A percentile compares a stretch with the other conserved stretches of the same genome.
phyloP scores from a whole-genome alignment of 2,329 filamentous ascomycete species.

The Fusarium ambrosium region DNA sequence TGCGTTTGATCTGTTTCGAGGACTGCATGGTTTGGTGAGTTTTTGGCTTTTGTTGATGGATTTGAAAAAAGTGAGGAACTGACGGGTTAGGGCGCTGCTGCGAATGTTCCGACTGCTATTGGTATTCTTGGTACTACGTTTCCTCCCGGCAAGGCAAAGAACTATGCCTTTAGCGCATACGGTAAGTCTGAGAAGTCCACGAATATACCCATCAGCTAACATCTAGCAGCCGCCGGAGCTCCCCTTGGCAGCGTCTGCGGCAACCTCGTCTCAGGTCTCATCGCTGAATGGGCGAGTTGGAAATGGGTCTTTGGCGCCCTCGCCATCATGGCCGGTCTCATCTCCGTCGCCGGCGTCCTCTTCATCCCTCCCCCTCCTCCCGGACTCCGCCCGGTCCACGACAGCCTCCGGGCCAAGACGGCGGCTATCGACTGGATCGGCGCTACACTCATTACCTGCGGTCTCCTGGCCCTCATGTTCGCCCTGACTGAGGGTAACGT shows the following conservation, averaged over 20 bases:
- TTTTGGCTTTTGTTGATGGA: neutral
- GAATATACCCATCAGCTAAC: neutral
- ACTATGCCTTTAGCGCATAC: slow-evolving; percentile 77
- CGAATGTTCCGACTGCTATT: slow-evolving; percentile 78
- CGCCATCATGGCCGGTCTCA: slow-evolving; percentile 69
- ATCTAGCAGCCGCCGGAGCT: slow-evolving; percentile 67
- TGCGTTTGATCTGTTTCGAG: slow-evolving; percentile 75
- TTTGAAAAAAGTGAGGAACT: neutral
- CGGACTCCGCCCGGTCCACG: slow-evolving; percentile 41
- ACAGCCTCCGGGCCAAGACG: slow-evolving; percentile 53
- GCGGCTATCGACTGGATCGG: slow-evolving; percentile 75
- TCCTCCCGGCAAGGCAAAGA: slow-evolving; percentile 76
- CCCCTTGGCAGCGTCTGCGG: slow-evolving; percentile 75
- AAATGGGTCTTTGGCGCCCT: slow-evolving; percentile 77
- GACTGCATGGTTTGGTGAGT: slow-evolving; percentile 70
- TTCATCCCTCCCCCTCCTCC: slow-evolving; percentile 69
- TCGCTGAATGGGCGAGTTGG: slow-evolving; percentile 74
- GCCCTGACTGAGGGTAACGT: slow-evolving; percentile 78
- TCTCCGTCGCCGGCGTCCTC: slow-evolving; percentile 69
- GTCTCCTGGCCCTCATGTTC: slow-evolving; percentile 74
- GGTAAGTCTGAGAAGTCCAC: slow-evolving; percentile 50
- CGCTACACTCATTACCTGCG: slow-evolving; percentile 71
- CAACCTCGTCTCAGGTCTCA: slow-evolving; percentile 73
- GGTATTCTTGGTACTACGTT: slow-evolving; percentile 78
- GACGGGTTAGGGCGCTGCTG: slow-evolving; percentile 68